Base-by-base conservation (phyloP, 257 asterid species). In the Hygrophila difformis region DNA sequence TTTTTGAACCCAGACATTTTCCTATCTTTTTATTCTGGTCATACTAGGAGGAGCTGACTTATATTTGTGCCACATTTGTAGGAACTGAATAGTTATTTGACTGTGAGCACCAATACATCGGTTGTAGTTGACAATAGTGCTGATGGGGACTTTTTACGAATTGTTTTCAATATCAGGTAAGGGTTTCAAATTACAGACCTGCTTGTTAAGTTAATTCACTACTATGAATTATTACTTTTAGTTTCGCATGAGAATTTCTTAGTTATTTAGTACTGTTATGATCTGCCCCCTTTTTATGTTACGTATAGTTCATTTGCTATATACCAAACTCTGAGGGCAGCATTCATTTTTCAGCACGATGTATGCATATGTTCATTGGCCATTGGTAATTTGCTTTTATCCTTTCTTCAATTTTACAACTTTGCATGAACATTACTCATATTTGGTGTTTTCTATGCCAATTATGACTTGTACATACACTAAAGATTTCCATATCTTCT, bases 111-210 rank as follows among this genome's bases (percentile, higher is more conserved):
- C 54, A 59, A 92, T 11, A 82, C 96, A 54, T 53, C 93, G n/a
- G 56, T 86, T 22, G 53, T 91, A 1, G 81, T 91, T 63, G 99
- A 86, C 72, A 70, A 82, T 66, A 86, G 99, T 70, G 63, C 95
- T 59, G 94, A 86, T 70, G 93, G 79, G 50, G 93, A 86, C 57
- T 75, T 86, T 53, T 62, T 87, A 62, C 81, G 84, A 44, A 82
- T 86, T 60, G 93, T 82, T 67, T 91, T 91, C 65, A 78, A 86
- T 73, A 72, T 91, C 28, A 91, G 98, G 98, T 76, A 78, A 18
- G n/a, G 36, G 47, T 59, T 59, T 38, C 16, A 18, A 10, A 15
- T 59, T 18, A 21, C 26, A 8, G 10, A 10, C 55, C 12, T 24
- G 38, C 39, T 19, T 21, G 47, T 12, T 21, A 31, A 13, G 20